Base-by-base conservation (phyloP, 2,329 filamentous ascomycete species). In the Myriosclerotinia scirpicola region DNA sequence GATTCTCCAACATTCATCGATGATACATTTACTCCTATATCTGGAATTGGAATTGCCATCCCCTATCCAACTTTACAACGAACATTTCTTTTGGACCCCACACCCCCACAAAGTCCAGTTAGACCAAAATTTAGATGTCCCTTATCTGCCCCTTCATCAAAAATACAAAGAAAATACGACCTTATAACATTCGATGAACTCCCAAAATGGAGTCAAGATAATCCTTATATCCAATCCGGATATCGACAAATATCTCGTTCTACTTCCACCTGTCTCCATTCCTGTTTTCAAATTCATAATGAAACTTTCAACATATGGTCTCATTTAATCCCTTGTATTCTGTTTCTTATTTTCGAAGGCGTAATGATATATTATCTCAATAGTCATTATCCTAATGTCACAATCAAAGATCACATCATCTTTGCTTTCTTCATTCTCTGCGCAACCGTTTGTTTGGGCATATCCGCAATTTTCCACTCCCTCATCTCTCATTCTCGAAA, bases 231-330 rank as follows among this genome's bases (percentile, higher is more conserved):
- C 64, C 73, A 74, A 36, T 72, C 75, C 8, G 80, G 79, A 30
- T 83, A 83, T 69, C 79, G 81, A 17, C 79, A 79, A 11, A 76
- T 78, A 15, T 78, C 77, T 11, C 70, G 76, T 54, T 82, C 80
- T 0, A 71, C 71, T 17, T 63, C 56, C 3, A 70, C 67, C 9
- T 83, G 77, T 68, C 71, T 82, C 63, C 64, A 70, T 20, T 82
- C 80, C 69, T 79, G 77, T 75, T 66, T 71, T 5, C 80, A 80
- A 71, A 67, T 79, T 15, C 80, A 81, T 72, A 81, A 81, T 68
- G 80, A 82, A 71, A 75, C 77, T 0, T 69, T 77, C 70, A 81
- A 81, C 68, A 81, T 81, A 56, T 80, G 77, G 69, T 78, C 79
- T 20, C 79, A 82, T 70, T 75, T 84, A 5, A 69, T 84, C 2